phyloP scores from a whole-genome alignment of 805 yeast species.

The Teunomyces aglyptinius region DNA sequence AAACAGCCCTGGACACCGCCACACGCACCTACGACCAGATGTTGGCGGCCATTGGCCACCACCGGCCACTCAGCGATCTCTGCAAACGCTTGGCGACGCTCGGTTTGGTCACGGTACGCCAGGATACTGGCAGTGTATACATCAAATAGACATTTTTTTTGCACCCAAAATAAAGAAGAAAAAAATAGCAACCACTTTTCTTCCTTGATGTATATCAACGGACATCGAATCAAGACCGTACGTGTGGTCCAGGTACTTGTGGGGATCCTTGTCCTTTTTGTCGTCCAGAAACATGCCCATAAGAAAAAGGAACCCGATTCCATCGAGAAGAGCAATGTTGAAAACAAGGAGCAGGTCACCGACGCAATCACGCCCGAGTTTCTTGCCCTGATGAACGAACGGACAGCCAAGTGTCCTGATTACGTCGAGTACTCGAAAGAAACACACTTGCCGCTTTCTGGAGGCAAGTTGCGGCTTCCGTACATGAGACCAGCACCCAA shows the following conservation, averaged over 20 bases:
- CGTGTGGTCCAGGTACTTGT: constrained; percentile 5
- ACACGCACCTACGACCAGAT: constrained; percentile 16
- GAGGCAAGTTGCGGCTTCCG: constrained; percentile 58
- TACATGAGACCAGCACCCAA: constrained; percentile 70
- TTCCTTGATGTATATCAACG: constrained; percentile 3
- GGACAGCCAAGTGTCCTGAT: constrained; percentile 48
- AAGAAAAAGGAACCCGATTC: neutral
- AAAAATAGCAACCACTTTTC: neutral
- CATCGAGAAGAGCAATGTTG: neutral
- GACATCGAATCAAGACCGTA: constrained; percentile 7
- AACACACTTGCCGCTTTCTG: constrained; percentile 56
- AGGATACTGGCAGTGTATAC: constrained; percentile 17
- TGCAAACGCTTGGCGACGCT: constrained; percentile 20
- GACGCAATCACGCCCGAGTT: constrained; percentile 14
- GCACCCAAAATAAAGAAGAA: too few species aligned
- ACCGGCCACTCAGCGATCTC: constrained; percentile 8
- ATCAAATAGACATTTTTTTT: constrained; percentile 1
- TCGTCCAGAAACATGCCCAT: neutral
- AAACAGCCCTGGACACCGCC: neutral
- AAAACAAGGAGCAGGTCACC: neutral
- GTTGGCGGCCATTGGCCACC: constrained; percentile 7
- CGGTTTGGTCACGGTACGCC: constrained; percentile 20
- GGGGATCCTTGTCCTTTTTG: constrained; percentile 2
- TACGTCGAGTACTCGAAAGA: constrained; percentile 59
- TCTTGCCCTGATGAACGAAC: constrained; percentile 17